Evolutionary conservation across 352 stramenopile genomes (phyloP), one percentile per base, ranked within the genome.

Genomic region (Hyaloperonospora brassicae): DNA sequence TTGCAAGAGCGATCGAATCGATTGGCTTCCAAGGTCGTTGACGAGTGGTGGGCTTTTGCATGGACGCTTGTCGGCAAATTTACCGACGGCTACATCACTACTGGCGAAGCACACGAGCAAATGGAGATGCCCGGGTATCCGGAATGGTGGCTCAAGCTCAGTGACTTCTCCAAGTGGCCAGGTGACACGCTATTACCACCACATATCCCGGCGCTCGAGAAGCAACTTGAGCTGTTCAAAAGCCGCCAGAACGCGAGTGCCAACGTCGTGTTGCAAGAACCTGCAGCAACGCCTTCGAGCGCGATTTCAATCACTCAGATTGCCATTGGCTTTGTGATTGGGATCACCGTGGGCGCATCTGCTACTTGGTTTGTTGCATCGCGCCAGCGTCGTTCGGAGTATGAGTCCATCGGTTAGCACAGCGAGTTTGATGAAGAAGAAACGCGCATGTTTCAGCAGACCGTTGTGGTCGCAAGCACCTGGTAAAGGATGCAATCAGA

Each of bases 41-140:
- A 72, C 12, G 54, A 69, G 25, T 90, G 80, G 80, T 90, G 80
- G 80, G 9, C 50, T 1, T 73, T 89, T 25, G 80, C 78, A 13
- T 90, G 80, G 80, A 68, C 57, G 13, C 62, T 90, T 38, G 73
- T 90, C 9, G 74, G 76, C 24, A 90, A 90, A 64, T 91, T 79
- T 52, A 75, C 73, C 31, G 70, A 87, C 47, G 81, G 81, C 21
- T 88, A 86, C 57, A 67, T 91, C 40, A 86, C 76, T 9, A 89
- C 73, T 0, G 79, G 81, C 23, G 81, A 91, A 57, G 57, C 55
- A 14, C 55, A 70, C 1, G 52, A 58, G 11, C 50, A 84, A 39
- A 86, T 86, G 69, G 30, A 76, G 34, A 73, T 73, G 57, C 73
- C 69, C 5, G 81, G 81, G 17, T 91, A 91, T 41, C 77, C 76